phyloP scores from a whole-genome alignment of 148 eudicot species.

The Arctostaphylos glauca region DNA sequence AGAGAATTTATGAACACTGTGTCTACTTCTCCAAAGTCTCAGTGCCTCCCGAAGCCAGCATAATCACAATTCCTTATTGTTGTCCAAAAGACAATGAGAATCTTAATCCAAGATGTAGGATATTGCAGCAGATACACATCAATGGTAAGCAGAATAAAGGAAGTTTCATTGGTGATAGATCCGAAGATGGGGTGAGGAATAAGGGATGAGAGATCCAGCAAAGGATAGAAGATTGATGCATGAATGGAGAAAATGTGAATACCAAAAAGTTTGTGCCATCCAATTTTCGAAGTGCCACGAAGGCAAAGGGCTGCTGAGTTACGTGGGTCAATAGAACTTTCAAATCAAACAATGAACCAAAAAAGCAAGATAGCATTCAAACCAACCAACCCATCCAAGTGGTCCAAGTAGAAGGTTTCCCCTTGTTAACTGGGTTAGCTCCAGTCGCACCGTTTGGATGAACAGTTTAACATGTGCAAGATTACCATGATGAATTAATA shows the following conservation, averaged over 20 bases:
- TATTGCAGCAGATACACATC: neutral
- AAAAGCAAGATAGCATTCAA: slow-evolving; percentile 2
- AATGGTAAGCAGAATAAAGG: neutral
- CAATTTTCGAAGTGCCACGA: neutral
- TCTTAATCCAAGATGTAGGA: neutral
- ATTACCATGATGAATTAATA: slow-evolving; percentile 8
- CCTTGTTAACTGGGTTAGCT: neutral
- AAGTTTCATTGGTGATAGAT: neutral
- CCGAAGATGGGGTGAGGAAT: neutral
- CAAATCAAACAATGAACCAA: neutral
- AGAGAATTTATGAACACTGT: neutral
- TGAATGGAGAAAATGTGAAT: neutral
- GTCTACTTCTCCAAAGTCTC: neutral
- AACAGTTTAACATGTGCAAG: neutral
- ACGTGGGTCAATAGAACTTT: neutral
- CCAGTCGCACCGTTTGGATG: neutral
- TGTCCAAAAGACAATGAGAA: neutral
- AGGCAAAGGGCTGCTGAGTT: neutral
- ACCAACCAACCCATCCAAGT: slow-evolving; percentile 8
- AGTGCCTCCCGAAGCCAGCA: neutral
- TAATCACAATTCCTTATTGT: neutral
- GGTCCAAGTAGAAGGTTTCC: neutral
- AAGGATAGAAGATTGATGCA: neutral
- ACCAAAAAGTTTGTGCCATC: neutral
- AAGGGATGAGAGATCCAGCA: neutral